Base-by-base conservation (phyloP, 139 green algal genomes). In the Tetradesmus obliquus region DNA sequence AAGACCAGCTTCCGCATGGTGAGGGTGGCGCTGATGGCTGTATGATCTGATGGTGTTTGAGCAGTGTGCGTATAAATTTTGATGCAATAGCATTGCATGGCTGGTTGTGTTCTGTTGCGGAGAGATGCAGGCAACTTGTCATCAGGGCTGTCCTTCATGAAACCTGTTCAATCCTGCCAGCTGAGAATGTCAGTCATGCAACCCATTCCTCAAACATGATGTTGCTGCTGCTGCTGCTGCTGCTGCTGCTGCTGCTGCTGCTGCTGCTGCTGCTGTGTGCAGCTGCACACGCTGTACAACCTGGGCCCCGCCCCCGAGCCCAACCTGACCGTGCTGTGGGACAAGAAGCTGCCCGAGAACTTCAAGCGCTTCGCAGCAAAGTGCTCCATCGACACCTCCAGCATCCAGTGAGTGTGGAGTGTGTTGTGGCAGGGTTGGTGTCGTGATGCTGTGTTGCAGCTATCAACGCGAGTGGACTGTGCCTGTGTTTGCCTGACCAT, bases 241-340 rank as follows among this genome's bases (percentile, higher is more conserved):
- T n/a, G n/a, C n/a, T n/a, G n/a, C n/a, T 74, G 66, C 66, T 74
- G 66, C 66, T 74, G 66, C 66, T 74, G 66, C 66, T 74, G 66
- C 66, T 24, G 17, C 66, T n/a, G 32, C 32, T 76, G 66, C 15
- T 76, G n/a, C 3, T 76, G 66, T 5, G 17, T 76, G 66, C 66
- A 76, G 66, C 92, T 97, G n/a, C 91, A 97, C 82, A 97, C 96
- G 24, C 94, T 98, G 2, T 95, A 95, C 91, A 98, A 97, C 91
- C 93, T 97, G 54, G 93, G 93, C 55, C 94, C 95, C 24, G 95
- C 95, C 0, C 96, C 96, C 8, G 96, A 98, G 94, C 96, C 96
- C 76, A 98, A 98, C 94, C 90, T 98, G 71, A 97, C 96, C 8
- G 88, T 98, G 2, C 94, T 97, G 9, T 98, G 96, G 95, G 13